phyloP scores from a whole-genome alignment of 106 monocot genomes.

The Dioscorea alata region DNA sequence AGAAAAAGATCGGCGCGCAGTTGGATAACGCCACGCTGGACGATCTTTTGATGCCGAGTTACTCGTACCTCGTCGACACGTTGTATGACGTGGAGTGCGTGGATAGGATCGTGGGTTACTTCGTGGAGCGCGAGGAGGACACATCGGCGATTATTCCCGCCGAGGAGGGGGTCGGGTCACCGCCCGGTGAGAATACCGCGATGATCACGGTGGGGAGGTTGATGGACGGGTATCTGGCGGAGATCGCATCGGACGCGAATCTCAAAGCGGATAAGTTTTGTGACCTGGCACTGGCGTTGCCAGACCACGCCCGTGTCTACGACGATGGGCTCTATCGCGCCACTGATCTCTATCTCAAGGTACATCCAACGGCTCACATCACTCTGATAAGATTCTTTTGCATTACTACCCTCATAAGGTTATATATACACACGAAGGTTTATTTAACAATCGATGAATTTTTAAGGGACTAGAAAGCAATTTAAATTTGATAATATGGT shows the following conservation, averaged over 20 bases:
- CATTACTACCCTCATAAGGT: too few species aligned
- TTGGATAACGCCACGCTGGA: slow-evolving; percentile 73
- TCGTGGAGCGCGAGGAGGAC: slow-evolving; percentile 29
- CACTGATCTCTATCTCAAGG: slow-evolving; percentile 91
- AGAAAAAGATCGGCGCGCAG: slow-evolving; percentile 71
- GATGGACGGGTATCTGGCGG: slow-evolving; percentile 78
- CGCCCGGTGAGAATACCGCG: slow-evolving; percentile 7
- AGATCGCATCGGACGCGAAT: slow-evolving; percentile 85
- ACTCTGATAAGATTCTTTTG: too few species aligned
- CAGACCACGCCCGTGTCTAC: slow-evolving; percentile 56
- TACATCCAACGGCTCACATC: slow-evolving; percentile 7
- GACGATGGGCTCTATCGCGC: slow-evolving; percentile 94
- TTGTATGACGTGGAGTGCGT: slow-evolving; percentile 96
- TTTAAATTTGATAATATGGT: too few species aligned
- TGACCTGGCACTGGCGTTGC: slow-evolving; percentile 56
- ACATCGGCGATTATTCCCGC: neutral
- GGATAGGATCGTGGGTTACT: slow-evolving; percentile 61
- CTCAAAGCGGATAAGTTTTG: slow-evolving; percentile 73
- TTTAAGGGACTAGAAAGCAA: too few species aligned
- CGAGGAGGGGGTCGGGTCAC: slow-evolving; percentile 9
- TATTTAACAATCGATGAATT: too few species aligned
- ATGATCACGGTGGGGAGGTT: slow-evolving; percentile 62
- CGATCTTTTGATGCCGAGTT: slow-evolving; percentile 88
- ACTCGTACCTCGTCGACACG: slow-evolving; percentile 71
- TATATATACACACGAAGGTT: too few species aligned